These are phyloP conservation scores for Limnanthes douglasii DNA, from an alignment of 345 rosid genomes.

Conservation along the genomic window DNA sequence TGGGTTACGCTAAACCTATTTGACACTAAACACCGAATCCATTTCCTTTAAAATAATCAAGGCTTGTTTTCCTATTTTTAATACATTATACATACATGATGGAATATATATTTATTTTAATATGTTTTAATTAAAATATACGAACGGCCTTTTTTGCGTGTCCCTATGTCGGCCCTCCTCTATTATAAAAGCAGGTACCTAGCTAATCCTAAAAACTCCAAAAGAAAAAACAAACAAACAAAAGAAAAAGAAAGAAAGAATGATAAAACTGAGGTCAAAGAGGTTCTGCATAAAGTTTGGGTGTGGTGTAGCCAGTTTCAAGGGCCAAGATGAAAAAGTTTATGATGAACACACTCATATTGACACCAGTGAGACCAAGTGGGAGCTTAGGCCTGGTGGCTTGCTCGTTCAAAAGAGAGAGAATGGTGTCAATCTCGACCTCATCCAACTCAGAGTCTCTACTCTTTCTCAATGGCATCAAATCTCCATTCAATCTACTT, in stretches of 20 bases:
- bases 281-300: constrained; percentile 54
- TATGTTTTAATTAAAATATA: no score
- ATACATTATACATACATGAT: no score
- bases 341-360: constrained; percentile 11
- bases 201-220: no score
- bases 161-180: no score
- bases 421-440: constrained; percentile 22
- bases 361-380: constrained; percentile 39
- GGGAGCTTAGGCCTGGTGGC: constrained; percentile 88
- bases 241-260: constrained; percentile 7
- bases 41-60: no score
- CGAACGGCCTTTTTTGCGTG: no score
- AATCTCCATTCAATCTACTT: constrained; percentile 66
- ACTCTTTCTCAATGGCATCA: constrained; percentile 50
- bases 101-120: no score
- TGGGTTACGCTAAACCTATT: no score
- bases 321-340: constrained; percentile 15
- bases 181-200: no score
- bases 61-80: no score
- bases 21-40: no score
- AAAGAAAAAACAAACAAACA: not conserved
- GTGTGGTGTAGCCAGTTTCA: constrained; percentile 14
- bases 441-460: constrained; percentile 56
- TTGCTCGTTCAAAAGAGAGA: constrained; percentile 90
- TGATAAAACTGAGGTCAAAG: constrained; percentile 63